These are phyloP conservation scores for Chlamydomonas schloesseri DNA, from an alignment of 139 green algal genomes.

Conservation along the genomic window DNA sequence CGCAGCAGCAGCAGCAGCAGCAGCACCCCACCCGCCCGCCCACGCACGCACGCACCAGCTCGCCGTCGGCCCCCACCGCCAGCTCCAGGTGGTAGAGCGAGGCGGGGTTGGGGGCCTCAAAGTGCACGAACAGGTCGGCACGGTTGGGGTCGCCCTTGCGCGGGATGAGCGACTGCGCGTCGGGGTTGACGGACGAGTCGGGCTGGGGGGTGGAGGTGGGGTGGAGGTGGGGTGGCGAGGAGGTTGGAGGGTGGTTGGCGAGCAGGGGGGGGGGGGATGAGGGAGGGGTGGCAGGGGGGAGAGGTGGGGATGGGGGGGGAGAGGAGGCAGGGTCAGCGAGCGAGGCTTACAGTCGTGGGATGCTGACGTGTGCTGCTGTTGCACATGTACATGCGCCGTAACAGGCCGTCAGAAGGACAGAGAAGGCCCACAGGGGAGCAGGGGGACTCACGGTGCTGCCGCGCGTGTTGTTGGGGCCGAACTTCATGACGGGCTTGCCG, in stretches of 20 bases:
- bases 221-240: too few relatives aligned
- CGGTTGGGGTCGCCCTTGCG: constrained; percentile 3
- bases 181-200: constrained; percentile 1
- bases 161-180: not conserved
- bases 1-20: too few relatives aligned
- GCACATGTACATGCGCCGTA: too few relatives aligned
- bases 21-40: too few relatives aligned
- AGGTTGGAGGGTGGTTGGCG: too few relatives aligned
- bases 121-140: constrained; percentile 31
- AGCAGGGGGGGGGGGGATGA: too few relatives aligned
- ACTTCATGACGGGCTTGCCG: not conserved
- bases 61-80: not conserved
- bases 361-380: too few relatives aligned
- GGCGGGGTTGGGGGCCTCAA: constrained; percentile 17
- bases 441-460: not conserved
- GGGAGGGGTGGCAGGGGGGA: not conserved
- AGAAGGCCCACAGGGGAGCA: too few relatives aligned
- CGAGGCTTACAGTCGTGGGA: too few relatives aligned
- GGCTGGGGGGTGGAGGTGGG: not conserved
- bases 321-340: too few relatives aligned
- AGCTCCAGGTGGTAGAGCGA: constrained; percentile 30
- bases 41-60: not conserved
- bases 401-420: too few relatives aligned
- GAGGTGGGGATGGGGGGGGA: too few relatives aligned
- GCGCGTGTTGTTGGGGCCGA: not conserved